Percentiles rank a stretch among this genome's conserved stretches.
Evolutionary conservation across 176 grass and related monocot genomes (phyloP).

Genomic region (Saccharum spontaneum): DNA sequence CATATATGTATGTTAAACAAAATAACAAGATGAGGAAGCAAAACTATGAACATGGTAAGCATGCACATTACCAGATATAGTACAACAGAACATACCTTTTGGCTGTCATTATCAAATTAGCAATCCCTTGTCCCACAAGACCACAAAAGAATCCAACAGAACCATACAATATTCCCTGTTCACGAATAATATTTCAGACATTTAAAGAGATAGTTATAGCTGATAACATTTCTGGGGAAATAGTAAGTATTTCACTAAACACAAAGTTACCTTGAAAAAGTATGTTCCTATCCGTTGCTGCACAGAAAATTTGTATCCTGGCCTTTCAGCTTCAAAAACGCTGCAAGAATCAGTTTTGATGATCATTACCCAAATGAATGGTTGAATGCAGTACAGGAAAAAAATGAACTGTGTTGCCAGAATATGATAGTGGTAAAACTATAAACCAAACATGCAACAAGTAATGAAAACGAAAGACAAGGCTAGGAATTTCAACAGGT

Average conservation of each 20-base stretch:
- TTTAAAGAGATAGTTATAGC: slow-evolving; percentile 7
- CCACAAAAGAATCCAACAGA: slow-evolving; percentile 86
- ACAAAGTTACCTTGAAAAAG: slow-evolving; percentile 77
- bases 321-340: slow-evolving; percentile 97
- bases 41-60: neutral
- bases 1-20: neutral
- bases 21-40: neutral
- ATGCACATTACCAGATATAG: neutral
- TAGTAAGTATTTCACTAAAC: neutral
- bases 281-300: slow-evolving; percentile 84
- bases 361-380: slow-evolving; percentile 11
- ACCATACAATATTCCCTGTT: slow-evolving; percentile 85
- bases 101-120: slow-evolving; percentile 97
- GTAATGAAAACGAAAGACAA: neutral
- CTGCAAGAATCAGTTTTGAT: slow-evolving; percentile 45
- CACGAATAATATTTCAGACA: slow-evolving; percentile 13
- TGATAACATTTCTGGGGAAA: neutral
- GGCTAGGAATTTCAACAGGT: neutral
- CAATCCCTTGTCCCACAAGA: slow-evolving; percentile 91
- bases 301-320: slow-evolving; percentile 79
- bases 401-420: neutral
- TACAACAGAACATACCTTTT: slow-evolving; percentile 54
- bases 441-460: neutral
- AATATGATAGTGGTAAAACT: slow-evolving; percentile 6
- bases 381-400: slow-evolving; percentile 20